Percentiles rank a stretch among this genome's conserved stretches.
phyloP scores from a whole-genome alignment of 1,139 yeast species.

The Saccharomyces hybrid region DNA sequence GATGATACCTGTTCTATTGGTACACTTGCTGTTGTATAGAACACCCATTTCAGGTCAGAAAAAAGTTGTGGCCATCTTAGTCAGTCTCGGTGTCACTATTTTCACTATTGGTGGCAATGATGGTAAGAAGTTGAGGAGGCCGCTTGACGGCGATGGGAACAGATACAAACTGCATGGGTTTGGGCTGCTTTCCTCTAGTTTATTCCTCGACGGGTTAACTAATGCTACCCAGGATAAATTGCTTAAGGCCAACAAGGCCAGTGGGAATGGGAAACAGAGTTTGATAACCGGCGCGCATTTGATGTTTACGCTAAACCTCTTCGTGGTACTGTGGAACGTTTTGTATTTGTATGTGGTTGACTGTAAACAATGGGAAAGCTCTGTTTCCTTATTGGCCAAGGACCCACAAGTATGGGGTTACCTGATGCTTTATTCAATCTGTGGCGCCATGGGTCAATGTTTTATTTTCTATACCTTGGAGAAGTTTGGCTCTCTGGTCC shows the following conservation, averaged over 20 bases:
- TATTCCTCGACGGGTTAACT: slow-evolving; percentile 82
- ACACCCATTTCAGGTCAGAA: slow-evolving; percentile 69
- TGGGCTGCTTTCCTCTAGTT: slow-evolving; percentile 48
- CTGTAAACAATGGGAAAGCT: slow-evolving; percentile 15
- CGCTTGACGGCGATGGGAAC: not conserved
- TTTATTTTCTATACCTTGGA: slow-evolving; percentile 82
- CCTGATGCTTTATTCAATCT: slow-evolving; percentile 57
- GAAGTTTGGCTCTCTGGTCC: slow-evolving; percentile 70
- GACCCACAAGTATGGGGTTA: slow-evolving; percentile 51
- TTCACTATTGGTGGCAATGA: slow-evolving; percentile 49
- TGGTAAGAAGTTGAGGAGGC: slow-evolving; percentile 12
- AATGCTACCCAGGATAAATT: slow-evolving; percentile 89
- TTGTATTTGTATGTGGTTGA: slow-evolving; percentile 30
- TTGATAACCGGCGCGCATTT: slow-evolving; percentile 66
- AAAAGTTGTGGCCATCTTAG: slow-evolving; percentile 64
- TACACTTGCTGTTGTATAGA: slow-evolving; percentile 67
- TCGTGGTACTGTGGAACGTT: slow-evolving; percentile 37
- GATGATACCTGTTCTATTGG: slow-evolving; percentile 82
- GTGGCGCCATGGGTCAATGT: slow-evolving; percentile 89
- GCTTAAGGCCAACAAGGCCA: slow-evolving; percentile 37
- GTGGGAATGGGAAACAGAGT: slow-evolving; percentile 44
- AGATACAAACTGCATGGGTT: slow-evolving; percentile 43
- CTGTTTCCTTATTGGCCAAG: slow-evolving; percentile 28
- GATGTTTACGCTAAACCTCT: slow-evolving; percentile 71
- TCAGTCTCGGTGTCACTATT: slow-evolving; percentile 72